Percentiles rank a stretch among this genome's conserved stretches.
These are phyloP conservation scores for Cryphonectria radicalis DNA, from an alignment of 2,329 filamentous ascomycete genomes.

Conservation along the genomic window DNA sequence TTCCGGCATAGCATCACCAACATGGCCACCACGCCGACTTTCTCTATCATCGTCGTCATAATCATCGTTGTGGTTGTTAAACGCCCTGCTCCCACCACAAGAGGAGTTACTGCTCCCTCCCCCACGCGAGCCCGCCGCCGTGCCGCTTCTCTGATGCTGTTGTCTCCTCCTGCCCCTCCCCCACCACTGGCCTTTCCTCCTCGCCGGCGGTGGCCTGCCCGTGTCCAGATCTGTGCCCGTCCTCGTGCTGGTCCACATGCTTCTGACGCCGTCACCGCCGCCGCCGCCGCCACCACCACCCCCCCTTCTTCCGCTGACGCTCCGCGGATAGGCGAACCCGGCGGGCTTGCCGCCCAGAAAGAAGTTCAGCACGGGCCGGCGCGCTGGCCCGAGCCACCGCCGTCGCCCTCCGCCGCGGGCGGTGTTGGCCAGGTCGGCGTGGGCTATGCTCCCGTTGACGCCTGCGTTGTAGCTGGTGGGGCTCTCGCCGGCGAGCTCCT, in stretches of 20 bases:
- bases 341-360: constrained; percentile 56
- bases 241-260: constrained; percentile 38
- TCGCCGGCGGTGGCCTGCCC: constrained; percentile 21
- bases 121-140: neutral
- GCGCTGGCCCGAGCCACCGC: constrained; percentile 15
- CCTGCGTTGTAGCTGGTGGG: constrained; percentile 61
- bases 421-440: constrained; percentile 37
- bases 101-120: constrained; percentile 25
- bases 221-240: constrained; percentile 27
- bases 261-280: neutral
- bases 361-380: constrained; percentile 45
- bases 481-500: constrained; percentile 70
- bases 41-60: neutral
- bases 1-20: constrained; percentile 38
- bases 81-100: constrained; percentile 19
- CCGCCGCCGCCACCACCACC: constrained; percentile 22
- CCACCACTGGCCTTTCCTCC: constrained; percentile 30
- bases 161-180: constrained; percentile 14
- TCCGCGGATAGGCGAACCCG: constrained; percentile 52
- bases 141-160: constrained; percentile 31
- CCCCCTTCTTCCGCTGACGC: constrained; percentile 23
- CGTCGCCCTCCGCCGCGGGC: constrained; percentile 12
- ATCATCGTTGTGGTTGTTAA: constrained; percentile 31
- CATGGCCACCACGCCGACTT: constrained; percentile 19
- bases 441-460: constrained; percentile 53